A percentile compares a stretch with the other conserved stretches of the same genome.
phyloP scores from a whole-genome alignment of 164 flowering plant genomes.

The Brasenia schreberi region DNA sequence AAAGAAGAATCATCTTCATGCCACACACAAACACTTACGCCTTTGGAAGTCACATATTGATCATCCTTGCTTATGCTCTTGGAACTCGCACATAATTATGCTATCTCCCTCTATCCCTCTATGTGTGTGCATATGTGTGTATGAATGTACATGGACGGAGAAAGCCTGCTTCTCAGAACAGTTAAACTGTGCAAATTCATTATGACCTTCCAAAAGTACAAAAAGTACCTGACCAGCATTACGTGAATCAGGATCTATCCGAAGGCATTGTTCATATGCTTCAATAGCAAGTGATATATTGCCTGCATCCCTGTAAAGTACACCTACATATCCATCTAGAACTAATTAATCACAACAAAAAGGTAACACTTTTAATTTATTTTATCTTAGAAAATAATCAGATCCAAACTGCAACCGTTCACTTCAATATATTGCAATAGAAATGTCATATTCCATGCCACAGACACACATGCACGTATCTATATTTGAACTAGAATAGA shows the following conservation, averaged over 20 bases:
- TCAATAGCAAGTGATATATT: constrained; percentile 71
- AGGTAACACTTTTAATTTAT: neutral
- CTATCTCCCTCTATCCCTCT: too few relatives aligned
- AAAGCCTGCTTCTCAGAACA: too few relatives aligned
- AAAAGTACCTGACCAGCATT: constrained; percentile 95
- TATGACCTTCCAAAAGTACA: neutral
- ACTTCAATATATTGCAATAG: too few relatives aligned
- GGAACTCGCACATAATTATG: too few relatives aligned
- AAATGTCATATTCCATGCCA: neutral
- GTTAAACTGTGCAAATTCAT: too few relatives aligned
- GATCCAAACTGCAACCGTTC: neutral
- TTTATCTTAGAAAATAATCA: neutral
- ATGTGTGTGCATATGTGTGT: too few relatives aligned
- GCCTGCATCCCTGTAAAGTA: constrained; percentile 98
- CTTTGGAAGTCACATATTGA: too few relatives aligned
- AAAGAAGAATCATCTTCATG: neutral
- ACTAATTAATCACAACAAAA: neutral
- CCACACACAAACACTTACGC: too few relatives aligned
- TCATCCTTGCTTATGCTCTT: too few relatives aligned
- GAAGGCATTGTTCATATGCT: constrained; percentile 95
- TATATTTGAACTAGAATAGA: too few relatives aligned
- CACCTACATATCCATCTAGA: constrained; percentile 38
- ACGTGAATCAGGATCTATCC: constrained; percentile 98
- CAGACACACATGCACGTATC: neutral
- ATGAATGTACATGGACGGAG: too few relatives aligned